Conservation (phyloP, 140 eudicot species). For the Bidens hawaiensis region DNA sequence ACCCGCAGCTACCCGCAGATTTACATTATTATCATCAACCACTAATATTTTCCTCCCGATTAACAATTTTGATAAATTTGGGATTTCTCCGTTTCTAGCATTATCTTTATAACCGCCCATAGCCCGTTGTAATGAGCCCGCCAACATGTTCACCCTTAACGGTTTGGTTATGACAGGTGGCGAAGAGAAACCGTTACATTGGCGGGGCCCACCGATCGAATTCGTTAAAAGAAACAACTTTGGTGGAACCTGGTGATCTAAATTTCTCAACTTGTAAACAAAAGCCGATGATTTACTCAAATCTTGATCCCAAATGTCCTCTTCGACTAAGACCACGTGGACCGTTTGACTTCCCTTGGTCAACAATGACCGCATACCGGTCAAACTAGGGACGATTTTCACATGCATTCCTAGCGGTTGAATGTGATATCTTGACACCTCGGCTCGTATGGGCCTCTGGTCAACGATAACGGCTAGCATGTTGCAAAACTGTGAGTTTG, state of each 20-base stretch:
- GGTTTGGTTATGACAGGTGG: slow-evolving; percentile 69
- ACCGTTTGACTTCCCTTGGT: slow-evolving; percentile 33
- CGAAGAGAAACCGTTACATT: slow-evolving; percentile 19
- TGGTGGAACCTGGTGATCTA: slow-evolving; percentile 31
- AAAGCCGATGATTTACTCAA: slow-evolving; percentile 23
- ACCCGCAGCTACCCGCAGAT: slow-evolving; percentile 90
- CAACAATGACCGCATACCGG: slow-evolving; percentile 28
- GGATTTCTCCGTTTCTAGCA: slow-evolving; percentile 49
- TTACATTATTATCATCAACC: slow-evolving; percentile 85
- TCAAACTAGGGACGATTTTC: slow-evolving; percentile 51
- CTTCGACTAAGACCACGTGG: slow-evolving; percentile 66
- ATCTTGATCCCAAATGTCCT: slow-evolving; percentile 81
- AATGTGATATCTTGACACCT: slow-evolving; percentile 78
- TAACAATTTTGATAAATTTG: slow-evolving; percentile 53
- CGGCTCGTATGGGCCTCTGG: slow-evolving; percentile 70
- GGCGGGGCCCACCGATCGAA: slow-evolving; percentile 36
- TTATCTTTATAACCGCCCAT: slow-evolving; percentile 62
- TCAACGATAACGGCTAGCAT: slow-evolving; percentile 82
- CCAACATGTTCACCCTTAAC: slow-evolving; percentile 85
- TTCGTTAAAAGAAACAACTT: slow-evolving; percentile 61
- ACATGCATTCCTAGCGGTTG: slow-evolving; percentile 74
- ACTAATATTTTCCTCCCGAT: slow-evolving; percentile 84
- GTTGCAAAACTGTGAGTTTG: slow-evolving; percentile 56
- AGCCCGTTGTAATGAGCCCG: slow-evolving; percentile 70
- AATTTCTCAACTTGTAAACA: slow-evolving; percentile 27